Evolutionary conservation across 73 alveolate species (phyloP).

Genomic region (Tetrahymena thermophila): DNA sequence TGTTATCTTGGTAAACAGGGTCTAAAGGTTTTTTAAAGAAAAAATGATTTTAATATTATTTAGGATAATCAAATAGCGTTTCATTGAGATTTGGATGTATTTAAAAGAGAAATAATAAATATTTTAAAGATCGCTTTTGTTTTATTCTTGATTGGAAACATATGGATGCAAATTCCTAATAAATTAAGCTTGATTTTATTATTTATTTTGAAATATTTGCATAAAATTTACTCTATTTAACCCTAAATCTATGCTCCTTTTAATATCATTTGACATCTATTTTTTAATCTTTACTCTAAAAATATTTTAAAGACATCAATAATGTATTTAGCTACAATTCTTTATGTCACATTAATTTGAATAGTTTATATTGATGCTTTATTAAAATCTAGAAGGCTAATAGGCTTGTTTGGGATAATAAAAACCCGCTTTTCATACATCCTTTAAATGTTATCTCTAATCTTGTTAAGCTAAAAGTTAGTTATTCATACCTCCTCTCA

Average conservation of each 20-base stretch:
- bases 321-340: neutral
- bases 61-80: neutral
- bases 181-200: neutral
- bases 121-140: neutral
- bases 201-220: neutral
- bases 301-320: no score
- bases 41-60: neutral
- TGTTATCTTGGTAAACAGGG: constrained; percentile 39
- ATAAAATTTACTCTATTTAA: no score
- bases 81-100: neutral
- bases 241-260: neutral
- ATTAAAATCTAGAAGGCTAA: neutral
- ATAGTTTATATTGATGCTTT: neutral
- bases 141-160: neutral
- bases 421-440: neutral
- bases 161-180: neutral
- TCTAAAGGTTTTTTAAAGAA: constrained; percentile 6
- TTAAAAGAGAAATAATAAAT: neutral
- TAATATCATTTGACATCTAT: no score
- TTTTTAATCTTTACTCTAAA: neutral
- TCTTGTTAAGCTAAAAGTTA: neutral
- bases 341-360: neutral
- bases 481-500: neutral
- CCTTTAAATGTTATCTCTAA: neutral
- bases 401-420: neutral